A percentile compares a stretch with the other conserved stretches of the same genome.
Conservation (phyloP, 2,329 filamentous ascomycete species). For the Botrytis fabae region DNA sequence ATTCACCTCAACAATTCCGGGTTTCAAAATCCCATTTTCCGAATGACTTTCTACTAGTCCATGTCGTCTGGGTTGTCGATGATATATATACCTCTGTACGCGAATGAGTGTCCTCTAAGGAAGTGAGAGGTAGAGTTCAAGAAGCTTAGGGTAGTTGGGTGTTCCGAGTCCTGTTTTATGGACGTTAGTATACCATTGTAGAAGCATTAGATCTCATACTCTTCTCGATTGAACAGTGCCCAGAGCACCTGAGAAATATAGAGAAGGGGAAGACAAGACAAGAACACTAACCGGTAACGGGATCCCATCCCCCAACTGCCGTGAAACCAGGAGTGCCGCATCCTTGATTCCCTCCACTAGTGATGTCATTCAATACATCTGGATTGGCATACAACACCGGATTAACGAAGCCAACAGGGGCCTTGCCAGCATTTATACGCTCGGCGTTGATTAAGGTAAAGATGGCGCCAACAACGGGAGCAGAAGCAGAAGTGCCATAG, state of each 20-base stretch:
- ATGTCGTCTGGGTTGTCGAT: background rate
- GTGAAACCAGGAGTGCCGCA: constrained; percentile 41
- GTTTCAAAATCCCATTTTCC: background rate
- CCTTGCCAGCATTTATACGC: constrained; percentile 52
- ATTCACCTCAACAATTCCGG: background rate
- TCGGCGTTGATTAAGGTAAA: constrained; percentile 64
- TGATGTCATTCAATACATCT: constrained; percentile 41
- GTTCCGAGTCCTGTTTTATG: constrained; percentile 19
- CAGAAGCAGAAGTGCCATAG: constrained; percentile 51
- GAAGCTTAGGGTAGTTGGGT: constrained; percentile 19
- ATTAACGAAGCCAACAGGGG: constrained; percentile 46
- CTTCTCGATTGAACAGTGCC: background rate
- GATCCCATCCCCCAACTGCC: constrained; percentile 43
- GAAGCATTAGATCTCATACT: background rate
- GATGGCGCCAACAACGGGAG: constrained; percentile 47
- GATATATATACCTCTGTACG: background rate
- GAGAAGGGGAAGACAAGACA: background rate
- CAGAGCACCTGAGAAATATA: background rate
- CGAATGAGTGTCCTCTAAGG: background rate
- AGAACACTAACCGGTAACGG: constrained; percentile 39
- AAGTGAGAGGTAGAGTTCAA: constrained; percentile 15
- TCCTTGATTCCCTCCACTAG: constrained; percentile 44
- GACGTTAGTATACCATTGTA: background rate
- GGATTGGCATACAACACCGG: constrained; percentile 44
- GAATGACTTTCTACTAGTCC: background rate